Percentiles rank a stretch among this genome's conserved stretches.
Evolutionary conservation across 805 yeast species (phyloP).

Genomic region (Cyberlindnera maritima): DNA sequence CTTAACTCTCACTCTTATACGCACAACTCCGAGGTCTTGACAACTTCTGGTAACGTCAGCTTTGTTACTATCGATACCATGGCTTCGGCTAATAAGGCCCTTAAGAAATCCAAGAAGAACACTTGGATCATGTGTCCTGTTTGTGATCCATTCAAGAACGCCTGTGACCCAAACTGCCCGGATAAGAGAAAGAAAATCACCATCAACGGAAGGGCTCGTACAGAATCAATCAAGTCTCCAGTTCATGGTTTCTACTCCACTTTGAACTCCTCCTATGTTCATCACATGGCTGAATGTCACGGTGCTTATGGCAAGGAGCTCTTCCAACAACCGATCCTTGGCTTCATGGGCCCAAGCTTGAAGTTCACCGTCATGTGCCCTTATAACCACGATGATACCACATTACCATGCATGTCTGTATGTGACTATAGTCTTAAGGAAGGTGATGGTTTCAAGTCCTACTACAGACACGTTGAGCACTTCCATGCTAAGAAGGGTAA

Average conservation of each 20-base stretch:
- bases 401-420: not conserved
- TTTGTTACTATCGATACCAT: conserved; percentile 6
- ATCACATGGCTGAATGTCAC: conserved; percentile 17
- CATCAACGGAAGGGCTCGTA: conserved; percentile 3
- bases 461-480: conserved; percentile 10
- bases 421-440: not conserved
- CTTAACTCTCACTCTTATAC: conserved; percentile 1
- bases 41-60: conserved; percentile 11
- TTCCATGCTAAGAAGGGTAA: not conserved
- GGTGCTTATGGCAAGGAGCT: conserved; percentile 7
- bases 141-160: conserved; percentile 14
- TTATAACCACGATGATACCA: not conserved
- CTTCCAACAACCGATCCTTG: conserved; percentile 6
- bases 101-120: conserved; percentile 11
- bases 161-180: not conserved
- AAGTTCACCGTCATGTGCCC: conserved; percentile 5
- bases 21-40: conserved; percentile 15
- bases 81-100: conserved; percentile 9
- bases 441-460: conserved; percentile 7
- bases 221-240: not conserved
- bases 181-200: conserved; percentile 2
- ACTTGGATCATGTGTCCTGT: conserved; percentile 17
- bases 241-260: conserved; percentile 13
- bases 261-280: conserved; percentile 12
- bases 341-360: not conserved